Conservation (phyloP, 495 filamentous ascomycete genomes). For the Trichoderma reesei region DNA sequence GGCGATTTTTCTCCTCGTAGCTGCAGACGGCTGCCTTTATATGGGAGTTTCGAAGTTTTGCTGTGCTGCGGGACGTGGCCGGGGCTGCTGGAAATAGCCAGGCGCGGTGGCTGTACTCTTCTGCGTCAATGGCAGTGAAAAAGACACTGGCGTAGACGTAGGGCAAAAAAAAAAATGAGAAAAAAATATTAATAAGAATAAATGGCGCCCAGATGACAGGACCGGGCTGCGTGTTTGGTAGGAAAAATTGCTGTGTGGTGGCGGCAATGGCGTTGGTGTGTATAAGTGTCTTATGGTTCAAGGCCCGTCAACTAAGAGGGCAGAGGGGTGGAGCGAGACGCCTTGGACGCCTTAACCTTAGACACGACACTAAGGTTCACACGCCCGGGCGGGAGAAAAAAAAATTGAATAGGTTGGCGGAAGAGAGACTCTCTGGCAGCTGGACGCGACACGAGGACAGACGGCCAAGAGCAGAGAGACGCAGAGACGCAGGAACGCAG, state of each 20-base stretch:
- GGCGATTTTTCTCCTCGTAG: background rate
- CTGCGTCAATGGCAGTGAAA: background rate
- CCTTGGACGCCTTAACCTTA: background rate
- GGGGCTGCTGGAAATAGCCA: background rate
- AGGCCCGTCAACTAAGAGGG: background rate
- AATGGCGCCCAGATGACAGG: background rate
- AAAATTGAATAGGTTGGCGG: background rate
- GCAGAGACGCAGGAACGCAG: background rate
- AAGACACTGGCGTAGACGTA: background rate
- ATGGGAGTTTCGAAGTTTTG: too few relatives aligned
- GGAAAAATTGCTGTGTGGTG: background rate
- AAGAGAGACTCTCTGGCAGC: conserved; percentile 1
- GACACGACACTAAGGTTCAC: background rate
- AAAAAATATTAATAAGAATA: background rate
- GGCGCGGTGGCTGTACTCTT: background rate
- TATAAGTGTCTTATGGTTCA: background rate
- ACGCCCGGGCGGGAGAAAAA: background rate
- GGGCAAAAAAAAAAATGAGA: background rate
- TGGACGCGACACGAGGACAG: too few relatives aligned
- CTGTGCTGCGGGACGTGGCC: background rate
- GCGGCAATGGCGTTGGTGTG: background rate
- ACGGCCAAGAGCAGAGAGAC: too few relatives aligned
- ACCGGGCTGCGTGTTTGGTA: background rate
- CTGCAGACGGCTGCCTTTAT: too few relatives aligned
- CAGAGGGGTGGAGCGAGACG: background rate